phyloP scores from a whole-genome alignment of 73 alveolate species.

The Urostyla sp. region DNA sequence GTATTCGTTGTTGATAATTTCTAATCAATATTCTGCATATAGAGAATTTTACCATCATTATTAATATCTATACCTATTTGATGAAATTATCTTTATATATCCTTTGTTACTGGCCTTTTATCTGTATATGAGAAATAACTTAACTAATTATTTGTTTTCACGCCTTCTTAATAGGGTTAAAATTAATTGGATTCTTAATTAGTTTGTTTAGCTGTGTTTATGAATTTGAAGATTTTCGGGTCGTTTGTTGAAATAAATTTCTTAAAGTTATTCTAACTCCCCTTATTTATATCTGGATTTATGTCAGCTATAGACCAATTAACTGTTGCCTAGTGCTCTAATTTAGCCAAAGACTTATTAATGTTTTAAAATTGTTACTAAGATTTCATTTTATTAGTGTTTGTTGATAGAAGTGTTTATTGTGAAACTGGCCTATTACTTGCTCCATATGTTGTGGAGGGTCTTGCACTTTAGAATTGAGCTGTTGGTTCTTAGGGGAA shows the following conservation, averaged over 20 bases:
- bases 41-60: slow-evolving; percentile 34
- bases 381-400: background rate
- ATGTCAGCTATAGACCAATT: slow-evolving; percentile 39
- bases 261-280: background rate
- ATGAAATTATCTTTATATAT: background rate
- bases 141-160: background rate
- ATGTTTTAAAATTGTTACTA: slow-evolving; percentile 2
- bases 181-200: background rate
- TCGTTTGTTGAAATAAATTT: slow-evolving; percentile 1
- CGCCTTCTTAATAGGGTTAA: too few species aligned
- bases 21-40: background rate
- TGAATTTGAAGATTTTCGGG: slow-evolving; percentile 25
- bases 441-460: background rate
- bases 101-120: slow-evolving; percentile 2
- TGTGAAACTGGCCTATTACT: slow-evolving; percentile 3
- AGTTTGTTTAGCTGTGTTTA: background rate
- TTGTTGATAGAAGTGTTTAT: background rate
- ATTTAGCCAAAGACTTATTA: slow-evolving; percentile 23
- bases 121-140: background rate
- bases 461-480: background rate
- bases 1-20: background rate
- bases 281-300: background rate
- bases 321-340: background rate
- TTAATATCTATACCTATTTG: slow-evolving; percentile 12
- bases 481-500: background rate